phyloP scores from a whole-genome alignment of 1,139 yeast genomes.

The Pichia sp. region DNA sequence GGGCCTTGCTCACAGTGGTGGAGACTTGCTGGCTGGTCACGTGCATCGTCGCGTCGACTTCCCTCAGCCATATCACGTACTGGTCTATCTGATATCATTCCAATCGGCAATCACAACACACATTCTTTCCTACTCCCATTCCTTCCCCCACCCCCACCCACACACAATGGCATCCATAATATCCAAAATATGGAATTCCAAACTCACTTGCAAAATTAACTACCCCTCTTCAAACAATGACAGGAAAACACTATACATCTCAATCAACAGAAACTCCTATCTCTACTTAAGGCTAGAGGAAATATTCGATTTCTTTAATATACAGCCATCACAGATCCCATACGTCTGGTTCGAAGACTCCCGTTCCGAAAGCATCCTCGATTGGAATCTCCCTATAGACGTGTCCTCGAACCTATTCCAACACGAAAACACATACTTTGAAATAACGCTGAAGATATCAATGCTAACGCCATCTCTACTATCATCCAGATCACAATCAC shows the following conservation, averaged over 20 bases:
- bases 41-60: constrained; percentile 2
- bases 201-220: constrained; percentile 2
- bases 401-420: background rate
- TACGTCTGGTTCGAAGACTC: constrained; percentile 1
- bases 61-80: too few relatives aligned
- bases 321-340: background rate
- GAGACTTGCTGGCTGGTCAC: too few relatives aligned
- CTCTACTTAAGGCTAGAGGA: background rate
- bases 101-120: too few relatives aligned
- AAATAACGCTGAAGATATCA: background rate
- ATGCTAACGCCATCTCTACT: background rate
- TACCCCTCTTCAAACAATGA: background rate
- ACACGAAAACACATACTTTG: background rate
- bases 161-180: background rate
- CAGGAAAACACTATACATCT: background rate
- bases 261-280: constrained; percentile 8
- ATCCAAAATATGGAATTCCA: constrained; percentile 1
- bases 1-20: too few relatives aligned
- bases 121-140: too few relatives aligned
- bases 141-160: background rate
- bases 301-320: constrained; percentile 3
- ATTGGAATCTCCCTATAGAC: constrained; percentile 7
- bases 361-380: background rate
- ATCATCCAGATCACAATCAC: background rate
- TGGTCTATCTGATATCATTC: too few relatives aligned